Percentiles rank a stretch among this genome's conserved stretches.
phyloP scores from a whole-genome alignment of 306 rosid genomes.

The Malus asiatica region DNA sequence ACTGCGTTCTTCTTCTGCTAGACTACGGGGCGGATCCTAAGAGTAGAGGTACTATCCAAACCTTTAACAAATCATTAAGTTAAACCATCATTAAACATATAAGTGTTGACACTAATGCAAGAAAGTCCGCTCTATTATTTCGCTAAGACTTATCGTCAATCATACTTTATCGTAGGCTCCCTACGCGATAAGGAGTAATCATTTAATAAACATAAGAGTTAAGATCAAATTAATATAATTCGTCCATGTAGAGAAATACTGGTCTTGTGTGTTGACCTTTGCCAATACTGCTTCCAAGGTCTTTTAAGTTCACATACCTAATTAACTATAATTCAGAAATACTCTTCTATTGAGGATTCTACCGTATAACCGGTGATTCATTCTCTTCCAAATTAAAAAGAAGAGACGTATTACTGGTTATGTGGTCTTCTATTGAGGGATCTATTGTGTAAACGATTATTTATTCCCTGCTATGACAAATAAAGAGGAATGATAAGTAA shows the following conservation, averaged over 20 bases:
- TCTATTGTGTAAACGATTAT: no score
- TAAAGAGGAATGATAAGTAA: no score
- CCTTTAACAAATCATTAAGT: background rate
- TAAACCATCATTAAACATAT: background rate
- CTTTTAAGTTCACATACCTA: background rate
- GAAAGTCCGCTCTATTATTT: background rate
- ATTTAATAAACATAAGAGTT: background rate
- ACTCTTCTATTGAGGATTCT: background rate
- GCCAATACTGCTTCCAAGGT: background rate
- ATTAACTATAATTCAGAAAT: background rate
- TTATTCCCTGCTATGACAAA: no score
- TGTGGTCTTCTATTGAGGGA: no score
- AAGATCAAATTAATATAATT: background rate
- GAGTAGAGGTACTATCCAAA: constrained; percentile 46
- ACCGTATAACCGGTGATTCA: no score
- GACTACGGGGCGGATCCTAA: constrained; percentile 73
- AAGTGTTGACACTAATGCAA: background rate
- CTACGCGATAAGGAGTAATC: background rate
- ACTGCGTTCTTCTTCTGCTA: constrained; percentile 58
- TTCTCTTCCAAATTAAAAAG: no score
- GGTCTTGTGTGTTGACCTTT: background rate
- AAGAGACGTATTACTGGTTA: no score
- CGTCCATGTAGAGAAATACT: background rate
- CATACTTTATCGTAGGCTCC: background rate
- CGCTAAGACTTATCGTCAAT: background rate